A percentile compares a stretch with the other conserved stretches of the same genome.
Conservation (phyloP, 1,139 yeast species). For the Meyerozyma carpophila region DNA sequence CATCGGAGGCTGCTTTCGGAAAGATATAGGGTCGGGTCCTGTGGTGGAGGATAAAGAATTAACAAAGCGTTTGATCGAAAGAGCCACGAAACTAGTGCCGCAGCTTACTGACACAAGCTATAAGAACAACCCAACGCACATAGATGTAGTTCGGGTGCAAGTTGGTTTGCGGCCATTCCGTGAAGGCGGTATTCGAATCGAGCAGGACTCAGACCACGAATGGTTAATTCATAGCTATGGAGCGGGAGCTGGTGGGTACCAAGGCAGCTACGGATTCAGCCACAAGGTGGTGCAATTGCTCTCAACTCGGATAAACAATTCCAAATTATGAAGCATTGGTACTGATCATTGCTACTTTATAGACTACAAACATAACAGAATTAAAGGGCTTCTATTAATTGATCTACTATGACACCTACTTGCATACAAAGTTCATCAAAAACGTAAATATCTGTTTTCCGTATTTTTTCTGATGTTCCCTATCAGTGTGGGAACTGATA, state of each 20-base stretch:
- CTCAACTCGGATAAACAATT: neutral
- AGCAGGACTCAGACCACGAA: slow-evolving; percentile 22
- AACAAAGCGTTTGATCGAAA: slow-evolving; percentile 30
- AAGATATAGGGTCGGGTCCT: slow-evolving; percentile 15
- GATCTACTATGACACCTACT: slow-evolving; percentile 1
- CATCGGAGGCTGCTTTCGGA: slow-evolving; percentile 45
- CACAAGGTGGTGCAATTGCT: slow-evolving; percentile 17
- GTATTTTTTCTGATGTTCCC: slow-evolving; percentile 35
- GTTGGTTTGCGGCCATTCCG: slow-evolving; percentile 49
- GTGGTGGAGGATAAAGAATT: slow-evolving; percentile 27
- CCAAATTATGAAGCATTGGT: neutral
- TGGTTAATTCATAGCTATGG: slow-evolving; percentile 48
- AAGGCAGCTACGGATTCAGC: slow-evolving; percentile 43
- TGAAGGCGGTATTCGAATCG: slow-evolving; percentile 41
- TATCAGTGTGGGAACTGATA: slow-evolving; percentile 26
- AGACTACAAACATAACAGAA: neutral
- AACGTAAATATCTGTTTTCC: slow-evolving; percentile 18
- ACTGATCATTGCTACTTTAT: neutral
- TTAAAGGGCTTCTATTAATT: neutral
- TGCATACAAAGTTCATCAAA: slow-evolving; percentile 7
- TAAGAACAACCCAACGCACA: slow-evolving; percentile 20
- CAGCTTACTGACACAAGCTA: slow-evolving; percentile 29
- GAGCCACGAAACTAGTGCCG: slow-evolving; percentile 41
- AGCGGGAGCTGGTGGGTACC: slow-evolving; percentile 44
- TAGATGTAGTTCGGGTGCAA: slow-evolving; percentile 32